phyloP scores from a whole-genome alignment of 768 basidiomycete genomes.

The Udeniomyces megalosporus region DNA sequence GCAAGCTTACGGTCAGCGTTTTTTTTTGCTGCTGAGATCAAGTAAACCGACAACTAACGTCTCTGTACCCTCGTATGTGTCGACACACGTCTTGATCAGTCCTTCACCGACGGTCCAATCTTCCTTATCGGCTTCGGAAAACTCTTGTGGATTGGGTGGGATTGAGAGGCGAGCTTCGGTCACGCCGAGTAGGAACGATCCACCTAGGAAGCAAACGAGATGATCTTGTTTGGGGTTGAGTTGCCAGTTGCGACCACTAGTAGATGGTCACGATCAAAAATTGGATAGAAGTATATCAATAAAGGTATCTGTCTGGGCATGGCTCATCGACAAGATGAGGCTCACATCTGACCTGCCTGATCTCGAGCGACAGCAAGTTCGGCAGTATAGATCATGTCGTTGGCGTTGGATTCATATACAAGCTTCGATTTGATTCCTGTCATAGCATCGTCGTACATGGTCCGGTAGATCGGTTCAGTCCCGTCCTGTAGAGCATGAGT shows the following conservation, averaged over 20 bases:
- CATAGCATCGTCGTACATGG: constrained; percentile 87
- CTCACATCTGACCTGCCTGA: background rate
- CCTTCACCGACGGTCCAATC: constrained; percentile 72
- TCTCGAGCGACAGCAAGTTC: constrained; percentile 53
- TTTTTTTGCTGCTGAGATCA: background rate
- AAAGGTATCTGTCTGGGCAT: background rate
- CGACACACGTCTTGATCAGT: constrained; percentile 73
- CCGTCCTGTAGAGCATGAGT: constrained; percentile 32
- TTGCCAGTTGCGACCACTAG: constrained; percentile 42
- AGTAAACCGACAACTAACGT: constrained; percentile 12
- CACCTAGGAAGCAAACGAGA: constrained; percentile 85
- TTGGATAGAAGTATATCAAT: background rate
- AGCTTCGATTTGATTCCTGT: constrained; percentile 59
- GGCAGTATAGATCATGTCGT: constrained; percentile 56
- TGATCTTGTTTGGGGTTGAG: constrained; percentile 83
- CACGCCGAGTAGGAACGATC: constrained; percentile 78
- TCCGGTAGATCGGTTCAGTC: constrained; percentile 58
- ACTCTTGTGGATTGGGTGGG: constrained; percentile 48
- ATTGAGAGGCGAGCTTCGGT: constrained; percentile 43
- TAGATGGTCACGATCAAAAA: constrained; percentile 24
- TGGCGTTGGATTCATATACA: constrained; percentile 44
- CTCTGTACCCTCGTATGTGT: constrained; percentile 33
- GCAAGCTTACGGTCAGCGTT: too few species aligned
- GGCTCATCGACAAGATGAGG: background rate
- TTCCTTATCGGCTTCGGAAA: constrained; percentile 46